Conservation (phyloP, 2,329 filamentous ascomycete species). For the Epichloe sp. region DNA sequence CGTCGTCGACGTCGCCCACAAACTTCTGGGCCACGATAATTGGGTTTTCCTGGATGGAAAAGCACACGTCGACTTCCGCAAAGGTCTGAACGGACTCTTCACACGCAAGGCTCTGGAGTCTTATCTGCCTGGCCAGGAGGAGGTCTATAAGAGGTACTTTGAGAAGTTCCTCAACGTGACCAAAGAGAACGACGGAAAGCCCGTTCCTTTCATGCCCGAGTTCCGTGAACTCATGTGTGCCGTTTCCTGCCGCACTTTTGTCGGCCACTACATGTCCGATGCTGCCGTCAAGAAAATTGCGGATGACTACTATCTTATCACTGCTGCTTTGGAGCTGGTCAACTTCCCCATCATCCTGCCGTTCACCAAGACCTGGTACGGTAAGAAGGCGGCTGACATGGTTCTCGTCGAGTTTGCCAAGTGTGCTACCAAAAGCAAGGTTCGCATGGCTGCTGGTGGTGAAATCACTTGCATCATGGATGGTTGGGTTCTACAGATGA, state of each 20-base stretch:
- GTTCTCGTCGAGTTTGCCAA: constrained; percentile 79
- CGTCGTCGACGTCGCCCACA: constrained; percentile 86
- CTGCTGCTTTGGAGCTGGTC: constrained; percentile 87
- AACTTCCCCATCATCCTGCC: constrained; percentile 97
- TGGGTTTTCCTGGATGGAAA: constrained; percentile 98
- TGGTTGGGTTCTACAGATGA: constrained; percentile 79
- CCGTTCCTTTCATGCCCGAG: constrained; percentile 75
- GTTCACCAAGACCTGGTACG: constrained; percentile 93
- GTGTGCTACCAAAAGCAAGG: constrained; percentile 87
- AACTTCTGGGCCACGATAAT: constrained; percentile 81
- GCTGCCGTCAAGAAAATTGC: constrained; percentile 87
- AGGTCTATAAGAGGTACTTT: constrained; percentile 82
- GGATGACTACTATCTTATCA: constrained; percentile 94
- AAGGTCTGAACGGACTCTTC: constrained; percentile 89
- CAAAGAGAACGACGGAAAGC: constrained; percentile 56
- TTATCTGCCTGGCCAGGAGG: constrained; percentile 87
- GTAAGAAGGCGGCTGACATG: constrained; percentile 90
- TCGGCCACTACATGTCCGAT: constrained; percentile 87
- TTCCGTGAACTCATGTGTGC: constrained; percentile 95
- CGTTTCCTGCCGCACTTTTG: constrained; percentile 91
- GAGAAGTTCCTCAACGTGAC: constrained; percentile 64
- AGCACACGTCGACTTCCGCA: constrained; percentile 90
- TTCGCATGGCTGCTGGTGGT: constrained; percentile 79
- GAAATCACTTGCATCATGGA: constrained; percentile 90
- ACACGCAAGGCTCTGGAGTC: constrained; percentile 75